These are phyloP conservation scores for Annulohypoxylon moriforme DNA, from an alignment of 495 filamentous ascomycete genomes.

Conservation along the genomic window DNA sequence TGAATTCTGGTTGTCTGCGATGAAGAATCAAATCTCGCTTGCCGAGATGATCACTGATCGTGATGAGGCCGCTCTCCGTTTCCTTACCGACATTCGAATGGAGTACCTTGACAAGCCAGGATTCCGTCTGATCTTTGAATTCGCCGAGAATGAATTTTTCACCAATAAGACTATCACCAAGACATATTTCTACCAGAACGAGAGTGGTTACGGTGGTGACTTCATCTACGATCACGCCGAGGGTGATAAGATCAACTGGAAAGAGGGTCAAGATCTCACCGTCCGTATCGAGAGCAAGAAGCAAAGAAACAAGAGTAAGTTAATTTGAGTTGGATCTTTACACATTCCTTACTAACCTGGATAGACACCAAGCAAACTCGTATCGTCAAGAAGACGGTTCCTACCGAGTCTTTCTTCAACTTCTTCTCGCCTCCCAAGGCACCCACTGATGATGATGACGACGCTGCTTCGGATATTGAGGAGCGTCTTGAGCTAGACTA, in stretches of 20 bases:
- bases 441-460: constrained; percentile 78
- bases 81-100: constrained; percentile 95
- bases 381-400: constrained; percentile 98
- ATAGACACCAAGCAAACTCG: constrained; percentile 98
- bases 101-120: constrained; percentile 98
- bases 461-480: constrained; percentile 90
- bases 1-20: constrained; percentile 99
- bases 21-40: constrained; percentile 98
- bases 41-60: constrained; percentile 98
- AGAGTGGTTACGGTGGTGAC: constrained; percentile 97
- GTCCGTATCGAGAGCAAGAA: constrained; percentile 98
- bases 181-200: constrained; percentile 99
- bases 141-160: constrained; percentile 94
- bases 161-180: constrained; percentile 96
- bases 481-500: constrained; percentile 99
- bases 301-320: constrained; percentile 98
- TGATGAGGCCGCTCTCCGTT: constrained; percentile 91
- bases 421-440: constrained; percentile 97
- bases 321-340: neutral
- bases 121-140: constrained; percentile 98
- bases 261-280: constrained; percentile 89
- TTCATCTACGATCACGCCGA: constrained; percentile 99
- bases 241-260: constrained; percentile 98
- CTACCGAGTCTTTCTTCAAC: constrained; percentile 99
- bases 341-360: constrained; percentile 47